Conservation (phyloP, 2,329 filamentous ascomycete species). For the Orbilia quercus region DNA sequence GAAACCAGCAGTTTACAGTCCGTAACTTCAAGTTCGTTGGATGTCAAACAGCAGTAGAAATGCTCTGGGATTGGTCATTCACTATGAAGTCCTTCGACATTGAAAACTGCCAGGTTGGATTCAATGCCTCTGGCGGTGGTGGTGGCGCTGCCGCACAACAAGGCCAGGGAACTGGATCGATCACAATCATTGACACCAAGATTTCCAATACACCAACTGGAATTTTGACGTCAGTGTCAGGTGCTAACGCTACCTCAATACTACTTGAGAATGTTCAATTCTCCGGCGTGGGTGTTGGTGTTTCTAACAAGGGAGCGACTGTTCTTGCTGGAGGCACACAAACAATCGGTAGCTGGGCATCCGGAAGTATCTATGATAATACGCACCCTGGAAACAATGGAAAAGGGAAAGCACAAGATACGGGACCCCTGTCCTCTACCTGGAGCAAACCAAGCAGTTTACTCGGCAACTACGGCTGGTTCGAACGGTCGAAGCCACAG, state of each 20-base stretch:
- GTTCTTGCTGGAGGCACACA: constrained; percentile 76
- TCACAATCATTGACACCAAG: constrained; percentile 68
- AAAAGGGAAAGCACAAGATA: constrained; percentile 66
- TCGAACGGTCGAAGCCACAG: constrained; percentile 87
- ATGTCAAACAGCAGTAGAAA: constrained; percentile 83
- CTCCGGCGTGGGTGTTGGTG: constrained; percentile 66
- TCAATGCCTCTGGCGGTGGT: constrained; percentile 28
- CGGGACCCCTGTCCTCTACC: constrained; percentile 61
- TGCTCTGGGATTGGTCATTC: constrained; percentile 76
- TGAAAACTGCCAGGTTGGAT: constrained; percentile 20
- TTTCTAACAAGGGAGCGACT: constrained; percentile 67
- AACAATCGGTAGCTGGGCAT: constrained; percentile 73
- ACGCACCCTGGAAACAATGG: constrained; percentile 66
- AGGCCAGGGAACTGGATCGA: constrained; percentile 67
- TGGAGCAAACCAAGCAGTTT: constrained; percentile 67
- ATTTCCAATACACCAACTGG: constrained; percentile 9
- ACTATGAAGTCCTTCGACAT: constrained; percentile 62
- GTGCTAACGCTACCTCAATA: constrained; percentile 65
- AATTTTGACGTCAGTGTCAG: constrained; percentile 12
- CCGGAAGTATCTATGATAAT: constrained; percentile 78
- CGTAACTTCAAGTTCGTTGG: constrained; percentile 83
- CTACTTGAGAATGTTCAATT: constrained; percentile 73
- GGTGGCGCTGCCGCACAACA: constrained; percentile 62
- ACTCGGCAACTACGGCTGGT: constrained; percentile 71
- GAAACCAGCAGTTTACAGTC: constrained; percentile 79